Evolutionary conservation across 768 basidiomycete genomes (phyloP), one percentile per base, ranked within the genome.

Genomic region (Pulveroboletus sp.): DNA sequence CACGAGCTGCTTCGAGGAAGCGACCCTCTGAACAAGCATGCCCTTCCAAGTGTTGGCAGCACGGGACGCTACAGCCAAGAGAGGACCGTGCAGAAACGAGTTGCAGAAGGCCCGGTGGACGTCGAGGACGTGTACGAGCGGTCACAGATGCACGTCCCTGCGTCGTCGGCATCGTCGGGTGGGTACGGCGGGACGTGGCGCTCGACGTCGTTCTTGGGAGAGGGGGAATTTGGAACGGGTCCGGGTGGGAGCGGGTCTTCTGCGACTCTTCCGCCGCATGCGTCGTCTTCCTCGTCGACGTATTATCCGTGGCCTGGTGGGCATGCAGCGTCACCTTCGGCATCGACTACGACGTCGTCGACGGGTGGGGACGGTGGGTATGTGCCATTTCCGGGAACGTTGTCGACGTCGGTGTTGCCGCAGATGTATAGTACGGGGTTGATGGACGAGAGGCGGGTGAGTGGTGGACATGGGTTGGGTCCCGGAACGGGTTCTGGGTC

Each of bases 381-480:
- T 50, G 65, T 45, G 74, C 75, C 65, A 1, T 67, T 65, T 58
- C 61, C 74, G 20, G 73, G 73, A 6, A 72, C 77, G 37, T 58
- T 88, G 36, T 84, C 87, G 19, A 88, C 87, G 16, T 83, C 85
- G 1, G 84, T 85, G 21, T 74, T 89, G 36, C 84, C 87, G 0
- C 85, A 87, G 53, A 70, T 84, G 57, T 89, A 87, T 61, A 87
- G 84, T 67, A 86, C 86, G 5, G 86, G 85, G 0, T 67, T 87
- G 40, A 73, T 78, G 3, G 82, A 82, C 51, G 78, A 79, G 34
- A 71, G 75, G 32, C 72, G 74, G 10, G 44, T 40, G 16, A 11
- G 27, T 29, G 27, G 27, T 27, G 25, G 25, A 27, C 25, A 27
- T 29, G 27, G n/a, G n/a, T n/a, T n/a, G n/a, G n/a, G n/a, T n/a